Evolutionary conservation across 768 basidiomycete genomes (phyloP).

Genomic region (Russula lepida): DNA sequence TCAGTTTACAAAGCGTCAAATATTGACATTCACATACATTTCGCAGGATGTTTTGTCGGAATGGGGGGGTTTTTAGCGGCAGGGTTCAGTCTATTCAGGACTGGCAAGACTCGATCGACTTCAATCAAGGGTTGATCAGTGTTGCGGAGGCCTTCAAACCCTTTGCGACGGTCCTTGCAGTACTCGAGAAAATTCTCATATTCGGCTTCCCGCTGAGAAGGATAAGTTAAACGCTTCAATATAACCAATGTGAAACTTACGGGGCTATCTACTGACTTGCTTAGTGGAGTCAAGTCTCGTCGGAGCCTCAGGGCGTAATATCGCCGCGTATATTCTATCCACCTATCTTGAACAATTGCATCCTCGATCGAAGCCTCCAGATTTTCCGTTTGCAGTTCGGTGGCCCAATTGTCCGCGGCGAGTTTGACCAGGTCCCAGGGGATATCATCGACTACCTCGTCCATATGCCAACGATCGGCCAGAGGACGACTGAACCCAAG

Average conservation of each 20-base stretch:
- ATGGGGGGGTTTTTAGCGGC: slow-evolving; percentile 33
- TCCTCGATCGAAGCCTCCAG: slow-evolving; percentile 36
- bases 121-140: slow-evolving; percentile 66
- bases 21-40: slow-evolving; percentile 41
- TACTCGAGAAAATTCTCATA: slow-evolving; percentile 58
- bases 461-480: slow-evolving; percentile 24
- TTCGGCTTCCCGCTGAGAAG: slow-evolving; percentile 48
- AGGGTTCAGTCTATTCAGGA: slow-evolving; percentile 55
- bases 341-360: slow-evolving; percentile 66
- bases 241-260: slow-evolving; percentile 33
- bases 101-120: slow-evolving; percentile 43
- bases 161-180: slow-evolving; percentile 52
- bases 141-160: slow-evolving; percentile 53
- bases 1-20: background rate
- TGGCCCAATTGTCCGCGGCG: slow-evolving; percentile 45
- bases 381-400: slow-evolving; percentile 36
- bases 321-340: slow-evolving; percentile 66
- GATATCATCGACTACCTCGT: slow-evolving; percentile 40
- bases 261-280: slow-evolving; percentile 54
- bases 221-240: slow-evolving; percentile 2
- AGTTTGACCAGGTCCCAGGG: slow-evolving; percentile 55
- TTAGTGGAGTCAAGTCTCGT: slow-evolving; percentile 62
- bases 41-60: slow-evolving; percentile 38
- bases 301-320: slow-evolving; percentile 52
- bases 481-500: slow-evolving; percentile 21